Evolutionary conservation across 192 early-diverging fungal species (phyloP), one percentile per base, ranked within the genome.

Genomic region (Backusella australiensis): DNA sequence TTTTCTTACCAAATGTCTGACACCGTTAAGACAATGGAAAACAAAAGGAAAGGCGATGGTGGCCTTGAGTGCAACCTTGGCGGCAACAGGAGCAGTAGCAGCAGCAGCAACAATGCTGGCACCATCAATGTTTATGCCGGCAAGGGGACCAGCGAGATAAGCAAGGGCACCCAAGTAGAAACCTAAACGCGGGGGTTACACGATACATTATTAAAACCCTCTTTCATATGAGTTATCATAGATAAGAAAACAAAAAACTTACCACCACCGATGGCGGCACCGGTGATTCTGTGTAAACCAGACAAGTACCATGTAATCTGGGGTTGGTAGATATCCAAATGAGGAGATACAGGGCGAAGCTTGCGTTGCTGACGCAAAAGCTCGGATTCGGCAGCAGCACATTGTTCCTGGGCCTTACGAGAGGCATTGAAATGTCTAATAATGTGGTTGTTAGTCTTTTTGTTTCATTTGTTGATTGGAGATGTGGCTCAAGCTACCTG

Each of bases 251-350:
- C 1, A 26, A 59, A 11, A 59, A 26, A 85, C 87, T 67, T 86
- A 95, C 92, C 84, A 41, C 82, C 90, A 77, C 85, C 92, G 9
- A 96, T 53, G 41, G 83, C 86, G 74, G 85, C 89, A 49, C 95
- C 96, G 23, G 95, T 95, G 75, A 92, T 72, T 84, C 97, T 91
- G 75, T 94, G 89, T 59, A 85, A 74, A 42, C 70, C 78, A 19
- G 95, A 96, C 76, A 96, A 77, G 76, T 87, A 82, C 94, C 91
- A 94, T 26, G 95, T 93, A 80, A 97, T 79, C 80, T 97, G 94
- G 41, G 93, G 93, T 87, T 96, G 86, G 88, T 97, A 98, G 85
- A 98, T 98, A 63, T 85, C 84, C 71, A 97, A 80, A 75, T 96
- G 90, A 29, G 96, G 97, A 69, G 93, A 91, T 23, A 91, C 85